These are phyloP conservation scores for Porogramme epimiltina DNA, from an alignment of 1,284 basidiomycete genomes.

Conservation along the genomic window DNA sequence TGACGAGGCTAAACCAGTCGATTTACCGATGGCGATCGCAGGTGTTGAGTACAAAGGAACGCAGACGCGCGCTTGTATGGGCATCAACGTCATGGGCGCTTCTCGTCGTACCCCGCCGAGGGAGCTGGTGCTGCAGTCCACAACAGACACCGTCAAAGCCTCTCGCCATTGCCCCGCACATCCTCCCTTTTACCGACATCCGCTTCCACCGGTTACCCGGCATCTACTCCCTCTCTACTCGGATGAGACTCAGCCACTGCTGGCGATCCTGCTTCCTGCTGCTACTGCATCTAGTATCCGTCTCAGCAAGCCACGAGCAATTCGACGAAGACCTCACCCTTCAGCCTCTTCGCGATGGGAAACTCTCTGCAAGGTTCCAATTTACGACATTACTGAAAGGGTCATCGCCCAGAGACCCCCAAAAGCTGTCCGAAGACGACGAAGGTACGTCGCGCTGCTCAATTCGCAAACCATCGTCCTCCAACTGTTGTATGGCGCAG, in stretches of 20 bases:
- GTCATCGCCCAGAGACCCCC: constrained; percentile 54
- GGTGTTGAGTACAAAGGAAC: too few species aligned
- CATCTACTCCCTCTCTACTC: too few species aligned
- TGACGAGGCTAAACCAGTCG: too few species aligned
- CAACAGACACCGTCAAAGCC: too few species aligned
- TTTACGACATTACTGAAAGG: constrained; percentile 72
- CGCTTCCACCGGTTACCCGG: too few species aligned
- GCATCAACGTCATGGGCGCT: too few species aligned
- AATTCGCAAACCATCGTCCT: not conserved
- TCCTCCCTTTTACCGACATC: too few species aligned
- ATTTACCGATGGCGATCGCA: too few species aligned
- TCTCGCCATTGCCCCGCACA: too few species aligned
- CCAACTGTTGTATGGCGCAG: constrained; percentile 37
- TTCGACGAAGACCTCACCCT: constrained; percentile 77
- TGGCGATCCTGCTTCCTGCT: constrained; percentile 9
- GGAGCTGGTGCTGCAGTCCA: too few species aligned
- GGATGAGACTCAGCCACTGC: constrained; percentile 7
- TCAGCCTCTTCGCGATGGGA: constrained; percentile 81
- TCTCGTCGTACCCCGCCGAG: too few species aligned
- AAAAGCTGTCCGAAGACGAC: constrained; percentile 50
- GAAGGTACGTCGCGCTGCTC: constrained; percentile 41
- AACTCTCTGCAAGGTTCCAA: constrained; percentile 81
- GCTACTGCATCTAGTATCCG: constrained; percentile 8
- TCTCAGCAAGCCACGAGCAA: constrained; percentile 35
- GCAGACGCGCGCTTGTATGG: too few species aligned